These are phyloP conservation scores for Sugiyamaella marilandica DNA, from an alignment of 805 yeast genomes.

Conservation along the genomic window DNA sequence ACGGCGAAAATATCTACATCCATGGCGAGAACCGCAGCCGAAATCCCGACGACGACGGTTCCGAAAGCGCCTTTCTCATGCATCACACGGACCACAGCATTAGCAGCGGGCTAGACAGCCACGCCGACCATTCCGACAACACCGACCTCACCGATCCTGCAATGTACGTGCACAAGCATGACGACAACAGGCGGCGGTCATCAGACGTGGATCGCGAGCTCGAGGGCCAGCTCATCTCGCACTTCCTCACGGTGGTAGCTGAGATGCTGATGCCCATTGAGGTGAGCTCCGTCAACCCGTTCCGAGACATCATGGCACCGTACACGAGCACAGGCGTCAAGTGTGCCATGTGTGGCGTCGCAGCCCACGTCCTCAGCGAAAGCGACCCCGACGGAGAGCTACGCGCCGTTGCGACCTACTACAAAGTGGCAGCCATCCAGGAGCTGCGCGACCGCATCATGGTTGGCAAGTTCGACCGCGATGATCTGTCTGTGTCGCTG, in stretches of 20 bases:
- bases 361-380: constrained; percentile 14
- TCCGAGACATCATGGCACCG: constrained; percentile 13
- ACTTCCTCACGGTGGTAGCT: constrained; percentile 10
- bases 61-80: neutral
- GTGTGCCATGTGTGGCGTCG: constrained; percentile 17
- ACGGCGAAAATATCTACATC: neutral
- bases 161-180: neutral
- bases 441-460: constrained; percentile 7
- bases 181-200: neutral
- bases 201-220: neutral
- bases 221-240: constrained; percentile 7
- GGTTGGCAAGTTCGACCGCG: constrained; percentile 4
- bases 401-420: constrained; percentile 2
- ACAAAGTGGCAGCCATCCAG: constrained; percentile 15
- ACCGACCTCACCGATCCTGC: neutral
- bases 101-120: neutral
- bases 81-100: neutral
- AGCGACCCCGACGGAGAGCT: constrained; percentile 6
- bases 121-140: neutral
- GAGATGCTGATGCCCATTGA: constrained; percentile 11
- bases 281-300: constrained; percentile 10
- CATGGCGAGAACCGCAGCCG: neutral
- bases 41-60: neutral
- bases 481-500: constrained; percentile 14
- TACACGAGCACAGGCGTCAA: constrained; percentile 8